A percentile compares a stretch with the other conserved stretches of the same genome.
Conservation (phyloP, 2,329 filamentous ascomycete genomes). For the Colletotrichum filicis region DNA sequence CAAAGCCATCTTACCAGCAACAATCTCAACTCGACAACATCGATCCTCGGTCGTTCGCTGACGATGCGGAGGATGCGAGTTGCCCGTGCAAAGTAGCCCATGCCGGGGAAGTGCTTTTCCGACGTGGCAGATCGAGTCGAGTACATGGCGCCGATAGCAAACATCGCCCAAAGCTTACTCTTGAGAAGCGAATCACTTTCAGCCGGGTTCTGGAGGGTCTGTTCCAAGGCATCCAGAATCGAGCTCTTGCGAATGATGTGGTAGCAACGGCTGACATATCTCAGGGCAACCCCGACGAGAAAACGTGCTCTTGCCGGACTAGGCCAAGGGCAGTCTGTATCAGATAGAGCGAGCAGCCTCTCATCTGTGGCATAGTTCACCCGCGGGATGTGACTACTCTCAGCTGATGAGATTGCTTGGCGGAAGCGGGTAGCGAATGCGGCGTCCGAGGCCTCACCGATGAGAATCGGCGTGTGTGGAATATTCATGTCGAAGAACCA, state of each 20-base stretch:
- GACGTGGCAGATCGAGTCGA: conserved; percentile 49
- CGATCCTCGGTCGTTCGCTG: conserved; percentile 54
- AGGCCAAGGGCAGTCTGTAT: conserved; percentile 50
- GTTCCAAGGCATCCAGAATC: conserved; percentile 49
- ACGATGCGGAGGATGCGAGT: conserved; percentile 50
- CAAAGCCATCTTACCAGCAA: conserved; percentile 50
- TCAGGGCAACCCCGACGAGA: conserved; percentile 52
- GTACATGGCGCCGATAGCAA: conserved; percentile 59
- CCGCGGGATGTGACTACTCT: conserved; percentile 46
- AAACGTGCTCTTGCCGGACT: conserved; percentile 49
- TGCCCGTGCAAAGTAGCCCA: conserved; percentile 54
- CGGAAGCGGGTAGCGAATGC: conserved; percentile 50
- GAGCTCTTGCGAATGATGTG: conserved; percentile 53
- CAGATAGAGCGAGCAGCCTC: conserved; percentile 40
- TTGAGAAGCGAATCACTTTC: conserved; percentile 46
- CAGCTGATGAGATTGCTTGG: conserved; percentile 45
- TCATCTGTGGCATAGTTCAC: conserved; percentile 48
- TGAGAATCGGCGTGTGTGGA: conserved; percentile 46
- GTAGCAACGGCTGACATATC: conserved; percentile 52
- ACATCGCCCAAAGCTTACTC: conserved; percentile 55
- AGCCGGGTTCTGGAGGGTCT: conserved; percentile 47
- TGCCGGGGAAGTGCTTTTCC: conserved; percentile 52
- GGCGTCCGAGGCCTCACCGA: conserved; percentile 49
- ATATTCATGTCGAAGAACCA: conserved; percentile 49
- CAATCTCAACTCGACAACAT: conserved; percentile 54